Base-by-base conservation (phyloP, 164 flowering plant species). In the Paratinospora sagittata region DNA sequence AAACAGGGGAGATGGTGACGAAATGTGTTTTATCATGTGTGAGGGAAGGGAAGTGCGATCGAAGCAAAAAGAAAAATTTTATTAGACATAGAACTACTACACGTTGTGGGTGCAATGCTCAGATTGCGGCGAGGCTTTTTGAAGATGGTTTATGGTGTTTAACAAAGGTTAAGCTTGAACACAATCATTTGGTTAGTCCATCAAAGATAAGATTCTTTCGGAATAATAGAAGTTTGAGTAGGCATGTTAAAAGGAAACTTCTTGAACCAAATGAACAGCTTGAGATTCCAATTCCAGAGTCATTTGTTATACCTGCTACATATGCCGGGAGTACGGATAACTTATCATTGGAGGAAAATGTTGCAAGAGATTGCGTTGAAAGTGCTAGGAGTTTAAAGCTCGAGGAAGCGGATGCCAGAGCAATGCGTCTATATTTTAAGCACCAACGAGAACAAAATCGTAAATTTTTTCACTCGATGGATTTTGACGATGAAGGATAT, bases 381-480 rank as follows among this genome's bases (percentile, higher is more conserved):
- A 66, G 67, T 21, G 68, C 79, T 3, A 82, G 74, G 68, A 79
- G 64, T 39, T 82, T 85, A 79, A 84, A 79, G 74, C 85, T 90
- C 3, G 73, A 78, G 55, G 70, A 76, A 17, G 92, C 87, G 24
- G 89, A 88, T 82, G 72, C 85, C 26, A 71, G 74, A 73, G 78
- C 74, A 21, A 55, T 55, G 9, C 13, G 75, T 89, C 19, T 63
- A 77, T 39, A 67, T 78, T 66, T 89, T 64, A 69, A 55, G 75
- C 90, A 88, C 73, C 76, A 82, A 26, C 81, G 73, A 2, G 76
- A 83, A 70, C 87, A 89, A 34, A 82, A 86, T 68, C 89, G 89
- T 27, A 82, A 86, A 65, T 90, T 89, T 71, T 74, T 86, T 68
- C 88, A 89, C 75, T 69, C 79, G 70, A 74, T 86, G 82, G 90